Conservation (phyloP, 257 asterid genomes). For the Lithospermum erythrorhizon region DNA sequence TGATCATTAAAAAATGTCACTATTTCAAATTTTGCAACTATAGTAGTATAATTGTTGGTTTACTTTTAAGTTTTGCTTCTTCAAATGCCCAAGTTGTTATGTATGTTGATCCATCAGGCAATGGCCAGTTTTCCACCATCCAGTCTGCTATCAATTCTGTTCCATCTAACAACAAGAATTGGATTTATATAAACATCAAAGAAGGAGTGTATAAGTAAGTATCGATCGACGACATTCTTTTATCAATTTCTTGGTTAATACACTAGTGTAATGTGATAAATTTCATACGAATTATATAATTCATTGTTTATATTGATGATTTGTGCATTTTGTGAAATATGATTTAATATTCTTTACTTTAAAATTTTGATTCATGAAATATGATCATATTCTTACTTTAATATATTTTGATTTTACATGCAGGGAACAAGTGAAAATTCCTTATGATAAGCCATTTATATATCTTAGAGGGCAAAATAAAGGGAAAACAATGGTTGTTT, state of each 20-base stretch:
- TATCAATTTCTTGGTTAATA: too few species aligned
- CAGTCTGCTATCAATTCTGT: conserved; percentile 46
- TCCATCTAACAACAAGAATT: conserved; percentile 29
- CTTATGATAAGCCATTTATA: conserved; percentile 37
- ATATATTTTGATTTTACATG: conserved; percentile 1
- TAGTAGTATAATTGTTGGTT: background rate
- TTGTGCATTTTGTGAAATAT: too few species aligned
- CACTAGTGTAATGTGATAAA: too few species aligned
- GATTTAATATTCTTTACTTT: too few species aligned
- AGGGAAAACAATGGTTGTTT: conserved; percentile 22
- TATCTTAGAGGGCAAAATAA: conserved; percentile 38
- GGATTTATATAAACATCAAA: conserved; percentile 36
- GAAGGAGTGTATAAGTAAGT: conserved; percentile 42
- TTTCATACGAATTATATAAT: too few species aligned
- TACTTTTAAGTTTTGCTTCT: background rate
- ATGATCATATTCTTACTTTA: background rate
- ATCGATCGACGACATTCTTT: too few species aligned
- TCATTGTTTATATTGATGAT: too few species aligned
- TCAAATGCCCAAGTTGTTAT: background rate
- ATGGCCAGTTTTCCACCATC: conserved; percentile 21
- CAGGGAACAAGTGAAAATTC: conserved; percentile 49
- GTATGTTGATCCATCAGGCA: conserved; percentile 25
- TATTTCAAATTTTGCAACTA: background rate
- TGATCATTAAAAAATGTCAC: background rate
- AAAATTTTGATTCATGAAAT: too few species aligned